A percentile compares a stretch with the other conserved stretches of the same genome.
Conservation (phyloP, 441 rosid genomes). For the Gossypium trilobum region DNA sequence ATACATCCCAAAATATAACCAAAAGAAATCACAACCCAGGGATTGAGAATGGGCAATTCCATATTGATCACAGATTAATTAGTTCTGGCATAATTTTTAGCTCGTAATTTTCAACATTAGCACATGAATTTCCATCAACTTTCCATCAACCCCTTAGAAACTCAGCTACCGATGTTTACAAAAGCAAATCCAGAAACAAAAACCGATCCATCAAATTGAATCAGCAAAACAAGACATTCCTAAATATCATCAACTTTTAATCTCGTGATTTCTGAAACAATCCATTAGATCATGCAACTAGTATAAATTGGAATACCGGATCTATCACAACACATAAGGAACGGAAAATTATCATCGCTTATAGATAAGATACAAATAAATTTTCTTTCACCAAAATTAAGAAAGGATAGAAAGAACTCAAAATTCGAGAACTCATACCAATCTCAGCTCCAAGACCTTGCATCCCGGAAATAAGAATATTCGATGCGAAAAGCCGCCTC, state of each 20-base stretch:
- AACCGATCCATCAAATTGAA: not conserved
- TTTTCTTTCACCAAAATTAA: not conserved
- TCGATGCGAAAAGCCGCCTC: constrained; percentile 80
- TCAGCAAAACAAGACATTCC: not conserved
- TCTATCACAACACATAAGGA: not conserved
- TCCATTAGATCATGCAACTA: not conserved
- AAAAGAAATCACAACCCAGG: not conserved
- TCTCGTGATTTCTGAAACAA: not conserved
- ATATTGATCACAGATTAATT: not conserved
- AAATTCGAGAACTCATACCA: constrained; percentile 31
- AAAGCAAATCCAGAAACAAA: not conserved
- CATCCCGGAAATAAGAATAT: constrained; percentile 73
- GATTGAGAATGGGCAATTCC: too few species aligned
- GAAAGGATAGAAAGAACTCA: not conserved
- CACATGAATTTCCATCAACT: not conserved
- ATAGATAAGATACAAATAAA: not conserved
- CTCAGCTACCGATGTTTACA: not conserved
- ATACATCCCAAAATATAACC: not conserved
- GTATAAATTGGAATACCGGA: not conserved
- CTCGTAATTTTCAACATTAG: not conserved
- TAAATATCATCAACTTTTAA: not conserved
- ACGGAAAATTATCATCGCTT: not conserved
- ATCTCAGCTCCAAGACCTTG: constrained; percentile 94
- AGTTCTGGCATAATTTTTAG: not conserved
- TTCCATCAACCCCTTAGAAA: not conserved